Percentiles rank a stretch among this genome's conserved stretches.
Conservation (phyloP, 305 asterid species). For the Rubia balearica region DNA sequence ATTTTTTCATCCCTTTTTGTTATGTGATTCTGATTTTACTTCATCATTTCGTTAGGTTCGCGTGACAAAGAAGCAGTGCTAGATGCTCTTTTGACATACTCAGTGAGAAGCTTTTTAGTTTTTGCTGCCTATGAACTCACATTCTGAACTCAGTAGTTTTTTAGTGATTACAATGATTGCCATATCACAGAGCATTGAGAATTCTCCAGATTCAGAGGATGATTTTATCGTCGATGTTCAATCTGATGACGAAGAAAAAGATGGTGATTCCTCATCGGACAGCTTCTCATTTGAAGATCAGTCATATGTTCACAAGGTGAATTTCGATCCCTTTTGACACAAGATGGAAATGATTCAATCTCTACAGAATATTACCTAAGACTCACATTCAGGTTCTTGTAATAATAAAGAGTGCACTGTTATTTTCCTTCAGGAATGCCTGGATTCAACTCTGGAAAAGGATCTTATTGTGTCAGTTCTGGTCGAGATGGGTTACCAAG, state of each 20-base stretch:
- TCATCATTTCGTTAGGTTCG: not conserved
- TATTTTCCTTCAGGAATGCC: not conserved
- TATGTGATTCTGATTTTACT: not conserved
- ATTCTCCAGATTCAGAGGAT: not conserved
- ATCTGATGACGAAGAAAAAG: not conserved
- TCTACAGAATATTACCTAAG: too few species aligned
- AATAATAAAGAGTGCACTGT: too few species aligned
- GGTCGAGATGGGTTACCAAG: not conserved
- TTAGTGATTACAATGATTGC: not conserved
- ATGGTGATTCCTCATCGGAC: not conserved
- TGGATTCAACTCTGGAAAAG: not conserved
- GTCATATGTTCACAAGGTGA: not conserved
- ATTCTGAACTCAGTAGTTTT: not conserved
- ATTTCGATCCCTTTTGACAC: not conserved
- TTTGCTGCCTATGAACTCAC: not conserved
- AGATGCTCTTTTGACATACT: not conserved
- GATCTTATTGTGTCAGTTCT: not conserved
- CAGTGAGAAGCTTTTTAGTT: not conserved
- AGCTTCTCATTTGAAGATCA: not conserved
- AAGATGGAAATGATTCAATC: too few species aligned
- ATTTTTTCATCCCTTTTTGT: too few species aligned
- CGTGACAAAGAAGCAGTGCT: not conserved
- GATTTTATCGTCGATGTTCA: not conserved
- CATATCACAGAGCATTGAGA: not conserved
- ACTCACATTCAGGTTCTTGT: too few species aligned